Base-by-base conservation (phyloP, 1,284 basidiomycete species). In the Ceratobasidium sp. region DNA sequence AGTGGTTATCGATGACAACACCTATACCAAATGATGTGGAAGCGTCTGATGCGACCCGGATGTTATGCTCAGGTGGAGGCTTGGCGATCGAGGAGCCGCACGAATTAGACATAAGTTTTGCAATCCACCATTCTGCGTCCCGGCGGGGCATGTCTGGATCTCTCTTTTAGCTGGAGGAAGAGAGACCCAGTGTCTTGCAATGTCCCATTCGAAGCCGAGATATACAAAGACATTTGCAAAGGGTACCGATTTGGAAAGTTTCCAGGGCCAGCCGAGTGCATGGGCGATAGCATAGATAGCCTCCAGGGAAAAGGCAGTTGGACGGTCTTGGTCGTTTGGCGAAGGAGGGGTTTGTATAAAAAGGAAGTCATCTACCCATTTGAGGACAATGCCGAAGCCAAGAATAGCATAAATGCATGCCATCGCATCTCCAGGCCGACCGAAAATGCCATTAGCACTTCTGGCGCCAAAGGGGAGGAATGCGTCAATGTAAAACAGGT, bases 281-380 rank as follows among this genome's bases (percentile, higher is more conserved):
- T 1, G 6, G 1, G 57, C 57, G 11, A 60, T 2, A 6, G 7
- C 11, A 13, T 49, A 60, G 1, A 47, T 41, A 27, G 11, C 47
- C 11, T 50, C 4, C 7, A 4, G 4, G n/a, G 47, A 50, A 47
- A 47, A 47, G n/a, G 21, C 6, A n/a, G n/a, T n/a, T n/a, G n/a
- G n/a, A 4, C 4, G 4, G 42, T n/a, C 42, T 25, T 4, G 7
- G 25, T 14, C 23, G 21, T 6, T 6, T 14, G 33, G 33, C 3
- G 36, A 16, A 16, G 1, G 42, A 16, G 16, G 44, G 23, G 23
- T 9, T 5, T 33, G 71, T 1, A 82, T 74, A 71, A 81, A 81
- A 0, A 79, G 2, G 23, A 79, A 77, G 58, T 82, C 76, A 64
- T 82, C 80, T 0, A 82, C 78, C 80, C 80, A 82, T 54, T 79